phyloP scores from a whole-genome alignment of 169 alveolate species.

The Prorocentrum cordatum region DNA sequence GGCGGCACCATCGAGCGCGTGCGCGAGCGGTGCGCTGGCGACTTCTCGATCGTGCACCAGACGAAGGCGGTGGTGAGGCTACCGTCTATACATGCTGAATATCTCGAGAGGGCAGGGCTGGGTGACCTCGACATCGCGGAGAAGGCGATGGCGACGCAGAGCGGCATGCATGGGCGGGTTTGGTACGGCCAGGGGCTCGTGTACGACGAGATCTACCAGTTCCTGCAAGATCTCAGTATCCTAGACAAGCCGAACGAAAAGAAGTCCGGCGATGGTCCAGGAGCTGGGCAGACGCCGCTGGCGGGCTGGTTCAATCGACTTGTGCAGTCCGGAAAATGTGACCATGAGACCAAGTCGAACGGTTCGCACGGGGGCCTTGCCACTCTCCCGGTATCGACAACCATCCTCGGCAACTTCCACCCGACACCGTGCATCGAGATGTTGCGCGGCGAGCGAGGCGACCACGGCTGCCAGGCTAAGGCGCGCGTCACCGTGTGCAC shows the following conservation, averaged over 20 bases:
- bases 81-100: too few species aligned
- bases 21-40: too few species aligned
- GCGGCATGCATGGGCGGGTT: too few species aligned
- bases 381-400: not conserved
- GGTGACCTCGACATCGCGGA: too few species aligned
- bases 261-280: not conserved
- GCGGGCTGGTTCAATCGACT: not conserved
- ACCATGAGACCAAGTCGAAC: not conserved
- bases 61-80: too few species aligned
- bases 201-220: slow-evolving; percentile 1
- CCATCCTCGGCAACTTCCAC: not conserved
- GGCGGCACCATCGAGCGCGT: too few species aligned
- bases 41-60: too few species aligned
- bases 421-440: not conserved
- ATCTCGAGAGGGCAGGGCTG: too few species aligned
- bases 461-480: not conserved
- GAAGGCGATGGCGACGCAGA: too few species aligned
- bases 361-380: not conserved
- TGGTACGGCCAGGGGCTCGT: not conserved
- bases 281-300: not conserved
- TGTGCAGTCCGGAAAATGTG: not conserved
- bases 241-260: not conserved
- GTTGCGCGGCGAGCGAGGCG: not conserved
- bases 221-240: not conserved
- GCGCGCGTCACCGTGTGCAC: too few species aligned